Evolutionary conservation across 2,329 filamentous ascomycete species (phyloP).

Genomic region (Fusarium heterosporum): DNA sequence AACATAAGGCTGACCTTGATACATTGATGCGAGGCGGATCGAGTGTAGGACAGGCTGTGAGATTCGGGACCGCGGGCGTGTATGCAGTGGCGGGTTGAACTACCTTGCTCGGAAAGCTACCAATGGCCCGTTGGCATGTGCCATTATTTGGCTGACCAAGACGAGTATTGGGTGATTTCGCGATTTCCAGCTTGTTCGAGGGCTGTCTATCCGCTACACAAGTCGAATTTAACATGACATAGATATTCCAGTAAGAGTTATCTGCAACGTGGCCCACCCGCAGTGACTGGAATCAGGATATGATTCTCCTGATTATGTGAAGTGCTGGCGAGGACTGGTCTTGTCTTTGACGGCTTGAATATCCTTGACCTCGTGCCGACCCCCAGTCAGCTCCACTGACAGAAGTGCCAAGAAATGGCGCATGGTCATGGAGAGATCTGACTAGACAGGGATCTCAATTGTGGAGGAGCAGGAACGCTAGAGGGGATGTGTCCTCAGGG

Average conservation of each 20-base stretch:
- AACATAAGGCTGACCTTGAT: not conserved
- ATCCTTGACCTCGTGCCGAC: constrained; percentile 28
- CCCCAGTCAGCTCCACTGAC: constrained; percentile 28
- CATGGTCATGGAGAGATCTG: constrained; percentile 38
- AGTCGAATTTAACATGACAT: not conserved
- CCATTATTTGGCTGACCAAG: constrained; percentile 30
- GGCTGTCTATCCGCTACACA: not conserved
- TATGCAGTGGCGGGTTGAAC: constrained; percentile 25
- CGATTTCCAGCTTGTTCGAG: constrained; percentile 1
- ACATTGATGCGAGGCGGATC: not conserved
- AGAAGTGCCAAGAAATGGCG: constrained; percentile 45
- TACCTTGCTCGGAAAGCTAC: constrained; percentile 21
- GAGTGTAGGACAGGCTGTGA: not conserved
- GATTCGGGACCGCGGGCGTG: constrained; percentile 11
- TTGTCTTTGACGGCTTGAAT: constrained; percentile 18
- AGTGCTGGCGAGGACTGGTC: not conserved
- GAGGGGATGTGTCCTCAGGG: constrained; percentile 2
- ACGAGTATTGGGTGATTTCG: not conserved
- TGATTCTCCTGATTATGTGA: constrained; percentile 5
- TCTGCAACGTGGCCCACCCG: not conserved
- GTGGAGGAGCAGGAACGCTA: constrained; percentile 28
- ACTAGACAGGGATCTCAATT: constrained; percentile 41
- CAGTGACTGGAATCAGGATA: not conserved
- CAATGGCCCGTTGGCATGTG: constrained; percentile 31
- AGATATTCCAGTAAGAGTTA: not conserved